A percentile compares a stretch with the other conserved stretches of the same genome.
phyloP scores from a whole-genome alignment of 2,329 filamentous ascomycete genomes.

The Xylariales sp. region DNA sequence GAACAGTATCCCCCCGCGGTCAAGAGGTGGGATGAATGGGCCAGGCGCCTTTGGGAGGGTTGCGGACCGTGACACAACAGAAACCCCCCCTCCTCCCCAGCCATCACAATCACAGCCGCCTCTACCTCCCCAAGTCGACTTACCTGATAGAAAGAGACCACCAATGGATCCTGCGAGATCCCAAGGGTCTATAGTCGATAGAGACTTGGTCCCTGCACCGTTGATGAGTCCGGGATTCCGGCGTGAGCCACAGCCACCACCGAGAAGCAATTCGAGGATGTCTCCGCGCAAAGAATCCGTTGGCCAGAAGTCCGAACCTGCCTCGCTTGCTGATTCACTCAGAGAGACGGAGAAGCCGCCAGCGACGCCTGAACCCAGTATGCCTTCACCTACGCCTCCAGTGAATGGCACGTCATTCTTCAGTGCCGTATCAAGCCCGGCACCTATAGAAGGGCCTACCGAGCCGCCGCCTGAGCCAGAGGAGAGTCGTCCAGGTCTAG shows the following conservation, averaged over 20 bases:
- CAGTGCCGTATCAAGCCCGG: constrained; percentile 19
- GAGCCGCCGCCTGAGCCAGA: constrained; percentile 28
- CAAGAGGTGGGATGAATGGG: constrained; percentile 44
- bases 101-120: constrained; percentile 15
- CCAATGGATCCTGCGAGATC: constrained; percentile 59
- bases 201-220: constrained; percentile 53
- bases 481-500: constrained; percentile 66
- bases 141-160: constrained; percentile 61
- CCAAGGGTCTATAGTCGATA: constrained; percentile 36
- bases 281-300: constrained; percentile 40
- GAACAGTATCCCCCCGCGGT: constrained; percentile 45
- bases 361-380: constrained; percentile 12
- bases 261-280: constrained; percentile 46
- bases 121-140: constrained; percentile 37
- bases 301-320: constrained; percentile 27
- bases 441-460: constrained; percentile 21
- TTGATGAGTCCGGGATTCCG: constrained; percentile 47
- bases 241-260: constrained; percentile 42
- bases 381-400: constrained; percentile 4
- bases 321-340: constrained; percentile 30
- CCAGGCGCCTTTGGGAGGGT: constrained; percentile 34
- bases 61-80: constrained; percentile 23
- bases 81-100: constrained; percentile 19
- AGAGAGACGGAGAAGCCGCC: constrained; percentile 8
- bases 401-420: constrained; percentile 16